These are phyloP conservation scores for Kregervanrija fluxuum DNA, from an alignment of 805 yeast genomes.

Conservation along the genomic window DNA sequence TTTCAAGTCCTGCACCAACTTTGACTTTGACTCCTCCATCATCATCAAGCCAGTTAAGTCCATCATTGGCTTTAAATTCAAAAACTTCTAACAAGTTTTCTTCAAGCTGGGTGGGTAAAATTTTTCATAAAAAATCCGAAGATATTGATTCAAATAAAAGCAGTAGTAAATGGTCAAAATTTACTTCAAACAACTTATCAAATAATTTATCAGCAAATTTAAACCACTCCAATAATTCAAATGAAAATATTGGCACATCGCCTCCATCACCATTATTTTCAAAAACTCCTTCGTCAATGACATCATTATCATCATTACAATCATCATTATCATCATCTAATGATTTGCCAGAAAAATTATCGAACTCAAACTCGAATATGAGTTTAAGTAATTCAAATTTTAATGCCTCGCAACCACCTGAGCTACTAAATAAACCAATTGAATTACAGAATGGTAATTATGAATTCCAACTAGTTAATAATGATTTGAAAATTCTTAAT, in stretches of 20 bases:
- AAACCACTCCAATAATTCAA: background rate
- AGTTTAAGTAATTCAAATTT: conserved; percentile 2
- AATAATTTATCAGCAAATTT: background rate
- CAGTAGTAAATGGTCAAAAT: conserved; percentile 1
- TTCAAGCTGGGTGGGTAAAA: conserved; percentile 19
- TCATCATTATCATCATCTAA: background rate
- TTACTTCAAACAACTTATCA: background rate
- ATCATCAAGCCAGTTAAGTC: background rate
- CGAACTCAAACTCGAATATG: background rate
- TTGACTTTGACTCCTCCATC: background rate
- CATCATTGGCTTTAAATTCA: background rate
- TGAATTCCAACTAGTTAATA: conserved; percentile 21
- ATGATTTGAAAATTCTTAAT: conserved; percentile 18
- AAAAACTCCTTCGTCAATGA: background rate
- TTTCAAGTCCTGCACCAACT: background rate
- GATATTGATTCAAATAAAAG: conserved; percentile 1
- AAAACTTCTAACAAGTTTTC: background rate
- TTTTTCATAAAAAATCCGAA: conserved; percentile 18
- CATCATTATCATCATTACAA: background rate
- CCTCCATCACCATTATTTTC: background rate
- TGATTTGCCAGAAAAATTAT: background rate
- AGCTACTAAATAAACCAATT: conserved; percentile 28
- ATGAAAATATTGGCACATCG: background rate
- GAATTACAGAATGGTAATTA: conserved; percentile 15
- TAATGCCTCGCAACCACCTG: conserved; percentile 31